Evolutionary conservation across 306 rosid genomes (phyloP).

Genomic region (Citrullus mucosospermus): DNA sequence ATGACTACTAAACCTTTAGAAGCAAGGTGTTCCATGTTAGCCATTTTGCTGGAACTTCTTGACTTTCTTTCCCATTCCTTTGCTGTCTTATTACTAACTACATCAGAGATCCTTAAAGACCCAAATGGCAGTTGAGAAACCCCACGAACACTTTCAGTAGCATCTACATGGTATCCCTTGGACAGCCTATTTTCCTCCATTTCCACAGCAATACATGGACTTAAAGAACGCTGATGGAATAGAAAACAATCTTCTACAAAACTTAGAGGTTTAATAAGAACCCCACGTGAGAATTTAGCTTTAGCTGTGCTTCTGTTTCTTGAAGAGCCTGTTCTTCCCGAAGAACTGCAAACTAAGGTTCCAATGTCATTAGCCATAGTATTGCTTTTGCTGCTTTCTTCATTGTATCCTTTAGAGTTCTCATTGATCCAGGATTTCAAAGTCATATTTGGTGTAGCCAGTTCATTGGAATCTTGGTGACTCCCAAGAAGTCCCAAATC

Average conservation of each 20-base stretch:
- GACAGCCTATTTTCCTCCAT: neutral
- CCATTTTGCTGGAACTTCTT: slow-evolving; percentile 19
- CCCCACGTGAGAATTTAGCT: slow-evolving; percentile 13
- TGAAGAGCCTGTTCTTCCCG: slow-evolving; percentile 1
- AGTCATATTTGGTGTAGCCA: neutral
- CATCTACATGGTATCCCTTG: neutral
- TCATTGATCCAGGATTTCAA: neutral
- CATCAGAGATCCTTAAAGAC: slow-evolving; percentile 15
- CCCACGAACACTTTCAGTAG: slow-evolving; percentile 19
- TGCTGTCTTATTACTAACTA: slow-evolving; percentile 18
- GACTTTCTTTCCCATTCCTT: slow-evolving; percentile 20
- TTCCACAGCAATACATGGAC: slow-evolving; percentile 9
- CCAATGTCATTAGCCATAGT: neutral
- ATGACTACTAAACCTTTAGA: slow-evolving; percentile 5
- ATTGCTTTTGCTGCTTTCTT: neutral
- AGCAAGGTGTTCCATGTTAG: slow-evolving; percentile 12
- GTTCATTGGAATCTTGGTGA: neutral
- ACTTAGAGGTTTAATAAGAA: slow-evolving; percentile 15
- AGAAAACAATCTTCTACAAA: slow-evolving; percentile 52
- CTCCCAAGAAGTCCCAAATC: neutral
- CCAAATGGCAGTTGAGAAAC: slow-evolving; percentile 29
- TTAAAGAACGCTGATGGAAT: slow-evolving; percentile 19
- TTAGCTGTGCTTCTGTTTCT: slow-evolving; percentile 36
- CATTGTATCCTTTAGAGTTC: neutral
- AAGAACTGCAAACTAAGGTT: neutral